A percentile compares a stretch with the other conserved stretches of the same genome.
Evolutionary conservation across 208 protist species (phyloP).

Genomic region (Crithidia thermophila): DNA sequence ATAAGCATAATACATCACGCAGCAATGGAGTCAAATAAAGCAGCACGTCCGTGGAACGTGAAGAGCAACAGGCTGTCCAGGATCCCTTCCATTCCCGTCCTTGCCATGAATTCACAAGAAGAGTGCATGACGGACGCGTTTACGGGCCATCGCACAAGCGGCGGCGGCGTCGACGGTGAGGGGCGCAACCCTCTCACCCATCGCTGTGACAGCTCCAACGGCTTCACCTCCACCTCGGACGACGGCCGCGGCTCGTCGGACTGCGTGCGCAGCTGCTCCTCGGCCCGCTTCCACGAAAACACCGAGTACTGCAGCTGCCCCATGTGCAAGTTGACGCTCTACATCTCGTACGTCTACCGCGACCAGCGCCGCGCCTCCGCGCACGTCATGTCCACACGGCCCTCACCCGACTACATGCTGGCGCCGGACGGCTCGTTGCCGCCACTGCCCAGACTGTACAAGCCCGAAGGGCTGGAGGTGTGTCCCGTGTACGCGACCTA

Average conservation of each 20-base stretch:
- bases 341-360: conserved; percentile 67
- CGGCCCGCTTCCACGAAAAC: conserved; percentile 29
- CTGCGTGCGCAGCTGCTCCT: conserved; percentile 2
- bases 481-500: conserved; percentile 76
- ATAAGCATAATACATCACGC: too few species aligned
- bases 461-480: conserved; percentile 23
- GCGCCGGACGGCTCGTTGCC: conserved; percentile 40
- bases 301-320: conserved; percentile 57
- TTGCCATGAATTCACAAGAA: conserved; percentile 17
- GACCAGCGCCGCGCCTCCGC: conserved; percentile 78
- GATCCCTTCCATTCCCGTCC: conserved; percentile 9
- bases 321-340: conserved; percentile 68
- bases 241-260: conserved; percentile 8
- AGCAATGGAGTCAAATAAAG: not conserved
- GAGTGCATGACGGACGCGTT: too few species aligned
- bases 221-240: conserved; percentile 17
- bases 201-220: conserved; percentile 22
- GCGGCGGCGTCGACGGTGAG: not conserved
- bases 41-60: conserved; percentile 1
- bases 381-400: conserved; percentile 76
- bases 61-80: conserved; percentile 9
- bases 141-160: too few species aligned
- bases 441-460: conserved; percentile 35
- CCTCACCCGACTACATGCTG: conserved; percentile 57
- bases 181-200: not conserved